phyloP scores from a whole-genome alignment of 192 early-diverging fungal species.

The Phycomyces nitens region DNA sequence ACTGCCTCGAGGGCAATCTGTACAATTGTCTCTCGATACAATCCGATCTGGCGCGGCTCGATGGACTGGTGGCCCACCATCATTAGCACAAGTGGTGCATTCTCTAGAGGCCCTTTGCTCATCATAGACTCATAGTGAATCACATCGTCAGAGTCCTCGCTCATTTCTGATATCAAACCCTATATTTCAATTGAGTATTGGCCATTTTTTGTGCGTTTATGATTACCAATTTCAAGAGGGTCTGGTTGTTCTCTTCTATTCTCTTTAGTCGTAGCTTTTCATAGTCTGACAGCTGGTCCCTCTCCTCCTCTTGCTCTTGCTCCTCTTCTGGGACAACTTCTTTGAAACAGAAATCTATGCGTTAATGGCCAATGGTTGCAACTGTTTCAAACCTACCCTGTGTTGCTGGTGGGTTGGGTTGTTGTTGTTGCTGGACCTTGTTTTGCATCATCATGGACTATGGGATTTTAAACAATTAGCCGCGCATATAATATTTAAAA shows the following conservation, averaged over 20 bases:
- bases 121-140: conserved; percentile 66
- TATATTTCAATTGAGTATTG: conserved; percentile 14
- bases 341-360: not conserved
- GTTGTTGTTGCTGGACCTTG: not conserved
- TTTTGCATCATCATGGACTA: too few species aligned
- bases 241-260: conserved; percentile 60
- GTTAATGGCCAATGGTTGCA: too few species aligned
- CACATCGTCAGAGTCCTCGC: conserved; percentile 72
- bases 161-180: conserved; percentile 79
- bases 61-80: conserved; percentile 57
- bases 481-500: not conserved
- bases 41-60: conserved; percentile 40
- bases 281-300: conserved; percentile 51
- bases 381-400: not conserved
- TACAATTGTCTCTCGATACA: conserved; percentile 61
- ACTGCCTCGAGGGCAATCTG: conserved; percentile 58
- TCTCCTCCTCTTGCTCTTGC: conserved; percentile 24
- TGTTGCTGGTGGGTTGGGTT: not conserved
- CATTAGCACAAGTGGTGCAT: conserved; percentile 50
- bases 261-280: conserved; percentile 52
- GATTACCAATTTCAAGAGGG: conserved; percentile 53
- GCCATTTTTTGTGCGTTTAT: not conserved
- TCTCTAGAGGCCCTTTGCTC: conserved; percentile 38
- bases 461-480: not conserved
- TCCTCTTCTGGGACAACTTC: not conserved